Base-by-base conservation (phyloP, 2,329 filamentous ascomycete species). In the Thyridium curvatum region DNA sequence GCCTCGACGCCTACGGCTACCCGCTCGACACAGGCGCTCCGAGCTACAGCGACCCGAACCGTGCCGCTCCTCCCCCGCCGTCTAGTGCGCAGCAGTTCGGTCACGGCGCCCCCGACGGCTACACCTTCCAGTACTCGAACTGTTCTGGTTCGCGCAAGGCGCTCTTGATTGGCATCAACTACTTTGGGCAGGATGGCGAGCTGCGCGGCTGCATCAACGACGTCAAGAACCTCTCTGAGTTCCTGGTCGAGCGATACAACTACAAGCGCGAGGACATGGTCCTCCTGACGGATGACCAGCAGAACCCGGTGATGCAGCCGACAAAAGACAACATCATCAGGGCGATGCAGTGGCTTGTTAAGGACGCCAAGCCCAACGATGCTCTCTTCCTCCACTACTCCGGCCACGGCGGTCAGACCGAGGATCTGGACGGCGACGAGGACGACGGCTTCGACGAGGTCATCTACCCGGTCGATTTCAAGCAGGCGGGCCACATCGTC, bases 191-290 rank as follows among this genome's bases (percentile, higher is more conserved):
- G 54, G 63, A 79, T 16, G 83, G 77, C 35, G 81, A 86, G 67
- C 73, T 89, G 38, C 71, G 79, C 43, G 84, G 84, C 32, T 89
- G 84, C 61, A 86, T 89, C 71, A 89, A 89, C 62, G 84, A 89
- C 57, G 82, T 84, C 28, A 79, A 82, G 64, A 89, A 89, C 56
- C 76, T 89, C 61, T 86, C 82, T 26, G 64, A 65, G 39, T 89
- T 86, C 59, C 64, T 89, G 44, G 79, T 81, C 47, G 71, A 81
- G 56, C 68, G 70, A 43, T 82, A 84, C 53, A 71, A 74, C 36
- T 89, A 88, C 62, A 82, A 79, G 69, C 69, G 80, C 44, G 84
- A 89, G 62, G 84, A 89, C 52, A 89, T 88, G 83, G 82, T 89
- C 32, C 77, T 82, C 40, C 64, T 89, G 59, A 88, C 84, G 12